phyloP scores from a whole-genome alignment of 306 rosid genomes.

The Lathyrus oleraceus region DNA sequence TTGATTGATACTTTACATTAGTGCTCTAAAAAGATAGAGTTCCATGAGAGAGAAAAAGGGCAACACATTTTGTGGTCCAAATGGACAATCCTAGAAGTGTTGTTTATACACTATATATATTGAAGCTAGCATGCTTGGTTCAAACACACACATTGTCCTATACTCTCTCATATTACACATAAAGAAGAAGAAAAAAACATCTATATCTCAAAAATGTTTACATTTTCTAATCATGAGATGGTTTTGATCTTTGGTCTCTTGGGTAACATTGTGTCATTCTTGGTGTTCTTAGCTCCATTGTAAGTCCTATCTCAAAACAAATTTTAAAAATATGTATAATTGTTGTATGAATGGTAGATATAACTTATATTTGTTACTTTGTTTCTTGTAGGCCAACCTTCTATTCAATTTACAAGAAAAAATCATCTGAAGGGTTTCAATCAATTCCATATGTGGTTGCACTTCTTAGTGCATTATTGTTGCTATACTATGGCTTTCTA shows the following conservation, averaged over 20 bases:
- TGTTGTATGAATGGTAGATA: not conserved
- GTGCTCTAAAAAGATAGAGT: slow-evolving; percentile 35
- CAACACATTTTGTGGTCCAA: slow-evolving; percentile 18
- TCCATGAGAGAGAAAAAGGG: not conserved
- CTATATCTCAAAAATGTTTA: slow-evolving; percentile 36
- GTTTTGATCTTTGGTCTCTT: slow-evolving; percentile 60
- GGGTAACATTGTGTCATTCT: slow-evolving; percentile 67
- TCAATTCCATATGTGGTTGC: slow-evolving; percentile 69
- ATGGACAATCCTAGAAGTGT: not conserved
- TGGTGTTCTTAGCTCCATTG: slow-evolving; percentile 79
- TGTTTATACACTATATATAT: slow-evolving; percentile 34
- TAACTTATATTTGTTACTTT: not conserved
- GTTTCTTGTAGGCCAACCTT: slow-evolving; percentile 59
- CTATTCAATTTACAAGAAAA: slow-evolving; percentile 61
- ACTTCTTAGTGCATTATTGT: slow-evolving; percentile 58
- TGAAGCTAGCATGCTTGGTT: slow-evolving; percentile 26
- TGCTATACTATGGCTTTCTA: slow-evolving; percentile 62
- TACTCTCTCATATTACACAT: slow-evolving; percentile 7
- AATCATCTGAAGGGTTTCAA: slow-evolving; percentile 64
- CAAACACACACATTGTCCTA: slow-evolving; percentile 32
- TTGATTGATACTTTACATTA: slow-evolving; percentile 26
- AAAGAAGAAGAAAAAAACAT: not conserved
- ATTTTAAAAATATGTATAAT: not conserved
- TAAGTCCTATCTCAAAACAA: slow-evolving; percentile 40
- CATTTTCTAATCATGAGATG: slow-evolving; percentile 42